These are phyloP conservation scores for Fusarium tanahbumbuense DNA, from an alignment of 2,329 filamentous ascomycete species.

Conservation along the genomic window DNA sequence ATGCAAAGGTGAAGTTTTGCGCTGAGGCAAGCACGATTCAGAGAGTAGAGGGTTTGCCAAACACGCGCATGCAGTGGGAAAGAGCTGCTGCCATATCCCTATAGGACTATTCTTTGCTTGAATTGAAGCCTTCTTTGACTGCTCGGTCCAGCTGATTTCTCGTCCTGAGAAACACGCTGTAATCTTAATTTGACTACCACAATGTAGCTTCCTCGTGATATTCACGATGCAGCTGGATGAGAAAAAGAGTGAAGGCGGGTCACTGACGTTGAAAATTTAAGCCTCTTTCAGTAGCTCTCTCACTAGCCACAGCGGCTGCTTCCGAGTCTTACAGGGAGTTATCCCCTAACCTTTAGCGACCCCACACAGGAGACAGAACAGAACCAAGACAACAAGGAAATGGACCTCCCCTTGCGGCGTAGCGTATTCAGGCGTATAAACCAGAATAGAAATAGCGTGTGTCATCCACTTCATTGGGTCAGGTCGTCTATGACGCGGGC, in stretches of 20 bases:
- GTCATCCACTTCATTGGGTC: conserved; percentile 17
- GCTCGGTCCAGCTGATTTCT: background rate
- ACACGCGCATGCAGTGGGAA: conserved; percentile 14
- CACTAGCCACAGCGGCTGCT: conserved; percentile 45
- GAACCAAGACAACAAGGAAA: conserved; percentile 5
- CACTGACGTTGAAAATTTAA: conserved; percentile 28
- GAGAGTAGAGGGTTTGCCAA: conserved; percentile 7
- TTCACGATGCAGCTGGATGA: conserved; percentile 14
- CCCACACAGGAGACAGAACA: conserved; percentile 1
- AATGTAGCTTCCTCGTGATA: conserved; percentile 7
- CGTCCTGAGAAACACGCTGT: background rate
- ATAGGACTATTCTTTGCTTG: background rate
- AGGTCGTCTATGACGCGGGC: conserved; percentile 37
- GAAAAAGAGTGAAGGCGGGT: conserved; percentile 2
- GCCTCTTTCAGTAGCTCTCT: conserved; percentile 24
- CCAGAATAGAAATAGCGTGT: background rate
- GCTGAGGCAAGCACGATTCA: conserved; percentile 28
- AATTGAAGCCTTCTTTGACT: background rate
- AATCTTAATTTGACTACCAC: background rate
- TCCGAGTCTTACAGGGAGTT: conserved; percentile 21
- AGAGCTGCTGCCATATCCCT: conserved; percentile 27
- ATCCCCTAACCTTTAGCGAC: conserved; percentile 18
- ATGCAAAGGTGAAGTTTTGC: conserved; percentile 11
- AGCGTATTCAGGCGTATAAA: conserved; percentile 4
- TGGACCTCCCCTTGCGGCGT: conserved; percentile 2